Conservation (phyloP, 2,329 filamentous ascomycete genomes). For the Ceratocystis harringtonii region DNA sequence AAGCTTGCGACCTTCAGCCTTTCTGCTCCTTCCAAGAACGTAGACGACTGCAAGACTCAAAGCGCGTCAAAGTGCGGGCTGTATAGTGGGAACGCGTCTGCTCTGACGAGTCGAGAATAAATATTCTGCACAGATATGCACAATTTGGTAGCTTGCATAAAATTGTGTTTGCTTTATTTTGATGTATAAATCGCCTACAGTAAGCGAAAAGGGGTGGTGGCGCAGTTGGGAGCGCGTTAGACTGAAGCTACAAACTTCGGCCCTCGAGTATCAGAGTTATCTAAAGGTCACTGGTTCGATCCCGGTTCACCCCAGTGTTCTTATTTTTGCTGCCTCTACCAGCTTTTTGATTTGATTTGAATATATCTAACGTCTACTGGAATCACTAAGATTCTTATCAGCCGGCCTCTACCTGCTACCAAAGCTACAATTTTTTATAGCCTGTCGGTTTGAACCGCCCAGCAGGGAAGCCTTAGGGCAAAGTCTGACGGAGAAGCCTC, state of each 20-base stretch:
- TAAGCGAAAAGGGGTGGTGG: slow-evolving; percentile 9
- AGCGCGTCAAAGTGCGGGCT: slow-evolving; percentile 11
- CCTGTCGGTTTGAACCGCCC: no score
- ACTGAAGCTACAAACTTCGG: slow-evolving; percentile 17
- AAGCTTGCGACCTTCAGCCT: slow-evolving; percentile 11
- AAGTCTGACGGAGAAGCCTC: no score
- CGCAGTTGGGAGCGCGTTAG: slow-evolving; percentile 18
- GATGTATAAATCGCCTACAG: no score
- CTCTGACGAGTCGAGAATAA: background rate
- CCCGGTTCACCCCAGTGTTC: slow-evolving; percentile 15
- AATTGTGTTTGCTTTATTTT: background rate
- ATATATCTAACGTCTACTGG: no score
- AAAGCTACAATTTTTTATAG: background rate
- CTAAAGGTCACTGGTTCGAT: slow-evolving; percentile 18
- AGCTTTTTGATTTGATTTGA: no score
- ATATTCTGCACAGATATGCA: background rate
- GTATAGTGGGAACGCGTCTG: slow-evolving; percentile 6
- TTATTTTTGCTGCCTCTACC: background rate
- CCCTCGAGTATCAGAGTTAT: slow-evolving; percentile 15
- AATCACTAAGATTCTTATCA: no score
- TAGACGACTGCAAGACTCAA: background rate
- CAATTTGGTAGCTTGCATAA: background rate
- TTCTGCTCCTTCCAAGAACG: slow-evolving; percentile 5
- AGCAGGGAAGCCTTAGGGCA: no score
- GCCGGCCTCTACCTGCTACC: background rate